These are phyloP conservation scores for Eucommia ulmoides DNA, from an alignment of 257 asterid genomes.

Conservation along the genomic window DNA sequence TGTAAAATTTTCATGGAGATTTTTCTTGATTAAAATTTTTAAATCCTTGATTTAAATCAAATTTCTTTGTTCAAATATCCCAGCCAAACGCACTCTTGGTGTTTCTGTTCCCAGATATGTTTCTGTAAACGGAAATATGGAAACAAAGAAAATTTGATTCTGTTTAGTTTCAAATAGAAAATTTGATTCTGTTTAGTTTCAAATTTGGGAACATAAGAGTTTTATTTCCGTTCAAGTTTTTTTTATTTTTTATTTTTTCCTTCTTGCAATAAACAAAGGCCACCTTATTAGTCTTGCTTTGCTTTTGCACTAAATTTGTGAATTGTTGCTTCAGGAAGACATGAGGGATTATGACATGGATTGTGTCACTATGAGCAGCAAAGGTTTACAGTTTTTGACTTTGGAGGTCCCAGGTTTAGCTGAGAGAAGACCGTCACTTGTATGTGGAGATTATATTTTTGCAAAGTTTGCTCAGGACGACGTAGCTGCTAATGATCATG, in stretches of 20 bases:
- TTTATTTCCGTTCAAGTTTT: background rate
- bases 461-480: constrained; percentile 37
- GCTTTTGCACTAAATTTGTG: constrained; percentile 4
- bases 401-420: constrained; percentile 97
- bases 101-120: too few relatives aligned
- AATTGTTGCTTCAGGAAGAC: constrained; percentile 45
- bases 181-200: too few relatives aligned
- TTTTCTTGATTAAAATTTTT: too few relatives aligned
- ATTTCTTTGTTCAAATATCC: too few relatives aligned
- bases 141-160: too few relatives aligned
- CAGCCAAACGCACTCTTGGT: too few relatives aligned
- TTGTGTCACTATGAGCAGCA: constrained; percentile 39
- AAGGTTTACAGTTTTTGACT: constrained; percentile 32
- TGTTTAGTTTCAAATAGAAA: too few relatives aligned
- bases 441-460: constrained; percentile 51
- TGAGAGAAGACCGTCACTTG: constrained; percentile 94
- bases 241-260: background rate
- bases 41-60: too few relatives aligned
- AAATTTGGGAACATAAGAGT: constrained; percentile 1
- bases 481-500: constrained; percentile 13
- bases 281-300: too few relatives aligned
- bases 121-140: too few relatives aligned
- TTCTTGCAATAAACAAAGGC: too few relatives aligned
- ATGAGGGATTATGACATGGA: constrained; percentile 81
- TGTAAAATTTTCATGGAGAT: too few relatives aligned